phyloP scores from a whole-genome alignment of 2,329 filamentous ascomycete species.

The Pseudogymnoascus sp. region DNA sequence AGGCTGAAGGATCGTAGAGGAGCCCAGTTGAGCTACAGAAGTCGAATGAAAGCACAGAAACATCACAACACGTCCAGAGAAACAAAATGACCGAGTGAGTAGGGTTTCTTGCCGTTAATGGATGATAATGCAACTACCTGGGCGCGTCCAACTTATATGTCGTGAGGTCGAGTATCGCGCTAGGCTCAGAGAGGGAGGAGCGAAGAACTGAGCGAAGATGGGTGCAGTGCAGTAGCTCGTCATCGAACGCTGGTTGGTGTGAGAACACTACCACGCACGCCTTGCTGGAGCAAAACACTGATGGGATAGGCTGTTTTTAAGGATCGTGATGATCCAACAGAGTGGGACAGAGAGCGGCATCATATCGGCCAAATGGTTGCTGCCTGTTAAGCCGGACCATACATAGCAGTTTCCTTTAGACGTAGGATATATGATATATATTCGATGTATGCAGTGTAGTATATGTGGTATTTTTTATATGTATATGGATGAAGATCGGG shows the following conservation, averaged over 20 bases:
- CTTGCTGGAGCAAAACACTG: not conserved
- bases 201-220: too few species aligned
- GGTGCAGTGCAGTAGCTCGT: slow-evolving; percentile 4
- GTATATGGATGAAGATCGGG: not conserved
- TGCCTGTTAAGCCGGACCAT: not conserved
- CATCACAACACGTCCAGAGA: not conserved
- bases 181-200: slow-evolving; percentile 8
- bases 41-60: not conserved
- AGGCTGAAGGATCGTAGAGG: not conserved
- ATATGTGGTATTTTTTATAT: too few species aligned
- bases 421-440: too few species aligned
- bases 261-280: not conserved
- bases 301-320: not conserved
- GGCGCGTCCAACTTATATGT: not conserved
- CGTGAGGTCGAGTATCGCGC: not conserved
- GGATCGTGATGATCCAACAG: not conserved
- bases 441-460: too few species aligned
- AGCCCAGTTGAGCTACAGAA: not conserved
- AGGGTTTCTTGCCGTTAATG: not conserved
- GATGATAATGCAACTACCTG: not conserved
- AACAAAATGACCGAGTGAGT: not conserved
- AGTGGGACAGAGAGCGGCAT: not conserved
- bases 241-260: not conserved
- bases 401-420: too few species aligned
- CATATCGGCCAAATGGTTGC: not conserved